Conservation (phyloP, 2,329 filamentous ascomycete species). For the Fusarium ambrosium region DNA sequence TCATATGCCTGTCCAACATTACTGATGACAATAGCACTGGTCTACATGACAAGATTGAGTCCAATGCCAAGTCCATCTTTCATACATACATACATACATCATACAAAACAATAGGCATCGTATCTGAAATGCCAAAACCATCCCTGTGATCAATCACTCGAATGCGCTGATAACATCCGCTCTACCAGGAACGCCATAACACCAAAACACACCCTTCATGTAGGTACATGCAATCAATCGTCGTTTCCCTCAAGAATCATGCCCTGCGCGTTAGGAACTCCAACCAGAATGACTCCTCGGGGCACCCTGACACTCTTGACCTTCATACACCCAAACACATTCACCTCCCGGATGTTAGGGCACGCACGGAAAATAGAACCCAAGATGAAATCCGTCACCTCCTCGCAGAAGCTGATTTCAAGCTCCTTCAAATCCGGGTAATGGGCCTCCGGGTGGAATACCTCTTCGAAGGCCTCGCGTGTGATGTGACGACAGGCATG, state of each 20-base stretch:
- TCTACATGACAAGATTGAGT: background rate
- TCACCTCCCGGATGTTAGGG: constrained; percentile 70
- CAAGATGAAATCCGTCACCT: constrained; percentile 75
- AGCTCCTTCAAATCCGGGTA: constrained; percentile 80
- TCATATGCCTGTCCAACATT: background rate
- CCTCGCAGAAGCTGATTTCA: constrained; percentile 82
- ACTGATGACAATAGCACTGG: no score
- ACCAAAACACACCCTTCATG: constrained; percentile 7
- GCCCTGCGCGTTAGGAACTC: constrained; percentile 70
- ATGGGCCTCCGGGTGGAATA: constrained; percentile 71
- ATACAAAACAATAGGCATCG: constrained; percentile 6
- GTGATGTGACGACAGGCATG: constrained; percentile 87
- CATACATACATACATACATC: background rate
- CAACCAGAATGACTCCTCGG: constrained; percentile 68
- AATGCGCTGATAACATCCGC: background rate
- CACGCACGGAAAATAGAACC: constrained; percentile 74
- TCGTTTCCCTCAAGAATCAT: constrained; percentile 67
- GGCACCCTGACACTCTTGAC: constrained; percentile 68
- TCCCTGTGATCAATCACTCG: background rate
- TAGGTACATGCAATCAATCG: constrained; percentile 20
- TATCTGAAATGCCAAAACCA: constrained; percentile 6
- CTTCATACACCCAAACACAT: constrained; percentile 76
- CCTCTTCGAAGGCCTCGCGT: constrained; percentile 77
- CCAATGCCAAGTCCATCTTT: background rate
- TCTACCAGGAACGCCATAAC: constrained; percentile 12